Conservation (phyloP, 2,329 filamentous ascomycete species). For the Tricladium varicosporioides region DNA sequence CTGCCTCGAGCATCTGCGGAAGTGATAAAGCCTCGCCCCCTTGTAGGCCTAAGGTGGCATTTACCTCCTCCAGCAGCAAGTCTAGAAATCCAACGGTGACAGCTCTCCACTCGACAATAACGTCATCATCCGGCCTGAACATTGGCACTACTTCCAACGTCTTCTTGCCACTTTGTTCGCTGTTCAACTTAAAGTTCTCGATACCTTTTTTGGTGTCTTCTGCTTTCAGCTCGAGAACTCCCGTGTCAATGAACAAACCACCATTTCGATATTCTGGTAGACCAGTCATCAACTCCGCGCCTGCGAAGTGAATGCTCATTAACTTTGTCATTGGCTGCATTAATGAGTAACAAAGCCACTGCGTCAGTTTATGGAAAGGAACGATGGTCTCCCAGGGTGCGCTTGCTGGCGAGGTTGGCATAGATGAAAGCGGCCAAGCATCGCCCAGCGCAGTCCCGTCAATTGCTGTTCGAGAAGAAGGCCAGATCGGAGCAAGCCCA, state of each 20-base stretch:
- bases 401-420: constrained; percentile 56
- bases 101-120: constrained; percentile 77
- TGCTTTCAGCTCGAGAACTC: constrained; percentile 73
- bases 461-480: constrained; percentile 77
- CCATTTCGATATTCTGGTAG: constrained; percentile 92
- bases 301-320: constrained; percentile 77
- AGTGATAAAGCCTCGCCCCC: constrained; percentile 71
- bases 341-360: constrained; percentile 92
- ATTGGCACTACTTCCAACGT: constrained; percentile 71
- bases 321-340: constrained; percentile 87
- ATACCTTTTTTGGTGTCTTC: constrained; percentile 70
- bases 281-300: constrained; percentile 78
- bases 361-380: constrained; percentile 90
- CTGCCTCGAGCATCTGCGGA: constrained; percentile 89
- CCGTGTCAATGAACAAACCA: constrained; percentile 81
- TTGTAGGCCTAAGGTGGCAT: constrained; percentile 62
- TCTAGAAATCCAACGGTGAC: constrained; percentile 74
- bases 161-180: constrained; percentile 68
- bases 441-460: constrained; percentile 87
- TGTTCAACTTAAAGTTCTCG: constrained; percentile 67
- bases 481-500: constrained; percentile 85
- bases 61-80: constrained; percentile 67
- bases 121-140: constrained; percentile 71
- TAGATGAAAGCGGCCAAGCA: constrained; percentile 84
- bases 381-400: constrained; percentile 77